These are phyloP conservation scores for Durotheca rogersii DNA, from an alignment of 495 filamentous ascomycete species.

Conservation along the genomic window DNA sequence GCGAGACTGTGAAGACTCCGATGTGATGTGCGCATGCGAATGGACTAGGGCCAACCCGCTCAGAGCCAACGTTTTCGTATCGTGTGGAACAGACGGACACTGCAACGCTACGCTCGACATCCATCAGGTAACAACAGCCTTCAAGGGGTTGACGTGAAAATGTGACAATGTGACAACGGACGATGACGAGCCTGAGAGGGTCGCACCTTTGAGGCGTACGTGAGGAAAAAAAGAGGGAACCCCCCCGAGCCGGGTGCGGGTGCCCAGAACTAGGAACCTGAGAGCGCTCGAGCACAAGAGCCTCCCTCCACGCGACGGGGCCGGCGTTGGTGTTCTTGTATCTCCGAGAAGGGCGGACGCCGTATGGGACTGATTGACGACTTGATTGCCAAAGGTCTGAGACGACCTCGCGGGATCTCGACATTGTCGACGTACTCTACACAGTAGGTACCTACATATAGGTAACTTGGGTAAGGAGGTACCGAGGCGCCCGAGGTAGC, in stretches of 20 bases:
- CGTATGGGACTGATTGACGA: slow-evolving; percentile 7
- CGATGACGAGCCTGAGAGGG: too few species aligned
- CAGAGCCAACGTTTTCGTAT: not conserved
- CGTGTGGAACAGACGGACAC: not conserved
- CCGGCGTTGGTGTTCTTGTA: slow-evolving; percentile 3
- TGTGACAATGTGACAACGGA: too few species aligned
- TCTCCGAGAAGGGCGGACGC: slow-evolving; percentile 9
- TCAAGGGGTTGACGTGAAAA: too few species aligned
- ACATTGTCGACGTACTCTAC: too few species aligned
- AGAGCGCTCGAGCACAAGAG: slow-evolving; percentile 8
- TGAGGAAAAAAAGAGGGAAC: too few species aligned
- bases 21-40: not conserved
- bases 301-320: not conserved
- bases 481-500: too few species aligned
- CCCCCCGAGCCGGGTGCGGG: too few species aligned
- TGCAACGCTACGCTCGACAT: not conserved
- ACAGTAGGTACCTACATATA: too few species aligned
- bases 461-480: too few species aligned
- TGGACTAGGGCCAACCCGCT: not conserved
- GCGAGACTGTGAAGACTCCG: not conserved
- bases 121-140: too few species aligned
- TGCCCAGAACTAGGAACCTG: slow-evolving; percentile 6
- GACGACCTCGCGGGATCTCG: too few species aligned
- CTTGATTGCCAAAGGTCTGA: slow-evolving; percentile 10
- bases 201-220: too few species aligned